Conservation (phyloP, 2,329 filamentous ascomycete species). For the Metarhizium sp. region DNA sequence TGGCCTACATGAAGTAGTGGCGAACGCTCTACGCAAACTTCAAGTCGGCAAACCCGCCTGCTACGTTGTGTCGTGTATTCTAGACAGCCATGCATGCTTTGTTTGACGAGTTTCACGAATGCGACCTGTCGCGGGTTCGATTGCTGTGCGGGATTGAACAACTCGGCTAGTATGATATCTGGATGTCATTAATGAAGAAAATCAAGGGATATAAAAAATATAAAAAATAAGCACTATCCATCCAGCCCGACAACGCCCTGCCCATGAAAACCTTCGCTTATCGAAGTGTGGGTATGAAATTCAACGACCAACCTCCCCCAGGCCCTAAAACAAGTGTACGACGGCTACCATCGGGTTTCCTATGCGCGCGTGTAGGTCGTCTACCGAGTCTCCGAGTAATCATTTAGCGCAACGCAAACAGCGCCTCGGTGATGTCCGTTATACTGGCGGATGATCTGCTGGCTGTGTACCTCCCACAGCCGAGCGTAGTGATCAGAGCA, state of each 20-base stretch:
- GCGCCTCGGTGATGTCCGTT: conserved; percentile 89
- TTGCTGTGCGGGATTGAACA: not conserved
- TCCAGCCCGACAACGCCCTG: not conserved
- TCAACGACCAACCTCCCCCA: not conserved
- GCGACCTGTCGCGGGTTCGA: not conserved
- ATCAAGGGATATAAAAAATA: not conserved
- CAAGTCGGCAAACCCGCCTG: no score
- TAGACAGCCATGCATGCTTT: no score
- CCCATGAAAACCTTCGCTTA: not conserved
- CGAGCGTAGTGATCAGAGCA: conserved; percentile 91
- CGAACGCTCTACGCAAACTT: no score
- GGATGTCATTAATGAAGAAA: not conserved
- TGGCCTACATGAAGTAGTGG: no score
- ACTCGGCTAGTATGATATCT: not conserved
- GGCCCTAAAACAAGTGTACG: not conserved
- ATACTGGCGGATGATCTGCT: conserved; percentile 88
- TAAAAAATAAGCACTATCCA: not conserved
- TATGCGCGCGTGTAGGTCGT: no score
- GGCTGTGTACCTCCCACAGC: conserved; percentile 79
- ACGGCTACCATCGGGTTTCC: not conserved
- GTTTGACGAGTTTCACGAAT: no score
- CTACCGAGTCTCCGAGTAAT: conserved; percentile 55
- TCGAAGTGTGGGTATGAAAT: not conserved
- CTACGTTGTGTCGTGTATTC: no score
- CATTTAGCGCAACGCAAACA: conserved; percentile 87